Evolutionary conservation across 169 alveolate species (phyloP).

Genomic region (Plasmodium gallinaceum): DNA sequence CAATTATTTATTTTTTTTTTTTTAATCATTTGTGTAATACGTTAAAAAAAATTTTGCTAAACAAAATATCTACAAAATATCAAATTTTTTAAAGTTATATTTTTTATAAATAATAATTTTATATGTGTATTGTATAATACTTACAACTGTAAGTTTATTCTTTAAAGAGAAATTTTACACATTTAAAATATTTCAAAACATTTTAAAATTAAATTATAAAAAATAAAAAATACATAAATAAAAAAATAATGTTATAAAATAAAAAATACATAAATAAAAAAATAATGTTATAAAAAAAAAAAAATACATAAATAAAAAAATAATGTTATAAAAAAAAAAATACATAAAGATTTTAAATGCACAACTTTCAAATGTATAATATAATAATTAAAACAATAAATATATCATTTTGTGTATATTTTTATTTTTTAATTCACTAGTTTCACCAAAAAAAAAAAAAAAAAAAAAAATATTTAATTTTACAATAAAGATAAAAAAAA

Average conservation of each 20-base stretch:
- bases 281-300: background rate
- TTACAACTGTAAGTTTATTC: background rate
- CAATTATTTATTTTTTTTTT: no score
- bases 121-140: no score
- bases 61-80: no score
- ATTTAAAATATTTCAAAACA: conserved; percentile 18
- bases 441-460: background rate
- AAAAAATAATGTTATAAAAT: background rate
- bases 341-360: conserved; percentile 1
- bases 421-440: background rate
- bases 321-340: background rate
- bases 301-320: background rate
- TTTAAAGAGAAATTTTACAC: background rate
- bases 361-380: conserved; percentile 5
- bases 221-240: conserved; percentile 13
- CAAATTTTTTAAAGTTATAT: no score
- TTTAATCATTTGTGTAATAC: no score
- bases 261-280: background rate
- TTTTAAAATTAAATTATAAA: conserved; percentile 57
- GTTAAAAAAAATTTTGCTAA: no score
- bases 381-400: conserved; percentile 17
- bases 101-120: no score
- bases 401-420: background rate
- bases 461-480: background rate
- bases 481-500: background rate